Conservation (phyloP, 179 eudicot genomes). For the Amaranthus tricolor region DNA sequence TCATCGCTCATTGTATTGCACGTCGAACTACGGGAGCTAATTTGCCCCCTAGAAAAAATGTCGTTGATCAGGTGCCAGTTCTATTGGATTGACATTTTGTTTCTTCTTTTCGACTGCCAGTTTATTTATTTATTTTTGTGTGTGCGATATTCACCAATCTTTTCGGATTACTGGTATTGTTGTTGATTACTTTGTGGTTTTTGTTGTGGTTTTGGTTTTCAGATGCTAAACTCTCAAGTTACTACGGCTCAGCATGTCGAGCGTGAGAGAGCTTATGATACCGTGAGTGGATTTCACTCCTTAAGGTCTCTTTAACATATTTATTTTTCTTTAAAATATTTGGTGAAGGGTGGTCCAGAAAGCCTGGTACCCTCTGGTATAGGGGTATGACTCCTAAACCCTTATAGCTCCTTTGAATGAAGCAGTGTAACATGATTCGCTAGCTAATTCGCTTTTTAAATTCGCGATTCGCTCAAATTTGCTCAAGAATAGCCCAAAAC, state of each 20-base stretch:
- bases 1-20: constrained; percentile 83
- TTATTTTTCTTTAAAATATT: too few relatives aligned
- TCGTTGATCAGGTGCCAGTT: constrained; percentile 69
- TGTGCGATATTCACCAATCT: neutral
- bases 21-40: constrained; percentile 72
- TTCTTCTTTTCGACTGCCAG: neutral
- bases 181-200: neutral
- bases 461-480: too few relatives aligned
- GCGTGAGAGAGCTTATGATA: constrained; percentile 86
- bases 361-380: too few relatives aligned
- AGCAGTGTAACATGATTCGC: too few relatives aligned
- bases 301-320: neutral
- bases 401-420: too few relatives aligned
- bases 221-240: constrained; percentile 91
- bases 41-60: constrained; percentile 57
- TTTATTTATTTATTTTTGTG: neutral
- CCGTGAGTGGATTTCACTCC: constrained; percentile 46
- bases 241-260: constrained; percentile 87
- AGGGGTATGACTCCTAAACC: too few relatives aligned
- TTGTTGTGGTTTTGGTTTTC: constrained; percentile 27
- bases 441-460: too few relatives aligned
- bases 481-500: too few relatives aligned
- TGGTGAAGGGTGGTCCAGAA: too few relatives aligned
- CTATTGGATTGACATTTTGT: neutral
- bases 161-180: neutral